These are phyloP conservation scores for Chiua virens DNA, from an alignment of 768 basidiomycete genomes.

Conservation along the genomic window DNA sequence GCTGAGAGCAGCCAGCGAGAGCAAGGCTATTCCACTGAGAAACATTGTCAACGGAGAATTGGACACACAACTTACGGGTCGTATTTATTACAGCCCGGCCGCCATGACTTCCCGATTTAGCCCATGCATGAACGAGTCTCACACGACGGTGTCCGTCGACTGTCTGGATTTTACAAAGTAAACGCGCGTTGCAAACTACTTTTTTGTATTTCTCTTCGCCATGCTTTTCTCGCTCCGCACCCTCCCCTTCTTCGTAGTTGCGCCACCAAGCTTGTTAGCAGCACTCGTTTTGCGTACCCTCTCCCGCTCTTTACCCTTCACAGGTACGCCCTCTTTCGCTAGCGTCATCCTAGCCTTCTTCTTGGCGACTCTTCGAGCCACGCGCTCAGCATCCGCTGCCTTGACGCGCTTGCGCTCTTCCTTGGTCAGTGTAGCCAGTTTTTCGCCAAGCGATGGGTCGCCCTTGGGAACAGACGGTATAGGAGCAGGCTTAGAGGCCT, in stretches of 20 bases:
- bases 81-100: no score
- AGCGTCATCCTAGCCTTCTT: conserved; percentile 72
- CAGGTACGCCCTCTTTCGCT: conserved; percentile 37
- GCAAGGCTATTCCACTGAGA: conserved; percentile 8
- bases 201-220: conserved; percentile 58
- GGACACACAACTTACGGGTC: no score
- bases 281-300: conserved; percentile 44
- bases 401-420: conserved; percentile 86
- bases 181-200: conserved; percentile 30
- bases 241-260: conserved; percentile 39
- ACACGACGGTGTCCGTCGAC: no score
- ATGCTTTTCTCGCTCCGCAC: conserved; percentile 55
- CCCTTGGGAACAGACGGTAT: conserved; percentile 58
- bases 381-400: conserved; percentile 72
- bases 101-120: no score
- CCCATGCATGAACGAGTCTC: no score
- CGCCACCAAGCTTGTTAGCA: conserved; percentile 21
- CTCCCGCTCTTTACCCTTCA: conserved; percentile 44
- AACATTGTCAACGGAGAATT: conserved; percentile 5
- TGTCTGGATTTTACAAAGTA: no score
- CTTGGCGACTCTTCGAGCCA: conserved; percentile 85
- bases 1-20: conserved; percentile 17
- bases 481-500: conserved; percentile 1
- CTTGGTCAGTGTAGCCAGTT: conserved; percentile 75
- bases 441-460: conserved; percentile 77